Evolutionary conservation across 2,329 filamentous ascomycete species (phyloP), one percentile per base, ranked within the genome.

Genomic region (Epichloe brachyelytri): DNA sequence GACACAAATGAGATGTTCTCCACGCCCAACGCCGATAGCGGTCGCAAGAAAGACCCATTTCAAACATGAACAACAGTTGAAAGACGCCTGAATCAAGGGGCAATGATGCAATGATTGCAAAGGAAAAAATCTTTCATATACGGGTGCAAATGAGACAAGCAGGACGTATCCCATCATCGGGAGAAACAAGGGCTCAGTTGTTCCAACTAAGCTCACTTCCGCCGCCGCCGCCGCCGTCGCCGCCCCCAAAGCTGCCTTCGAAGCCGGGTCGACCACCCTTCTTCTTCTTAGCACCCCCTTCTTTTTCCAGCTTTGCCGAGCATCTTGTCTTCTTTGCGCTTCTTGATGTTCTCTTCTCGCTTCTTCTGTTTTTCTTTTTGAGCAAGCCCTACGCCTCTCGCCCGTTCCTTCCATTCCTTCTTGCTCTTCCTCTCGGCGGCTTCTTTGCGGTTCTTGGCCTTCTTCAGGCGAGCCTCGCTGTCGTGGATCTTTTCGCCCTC

Each of bases 361-460:
- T 94, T 95, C 68, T 82, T 81, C 63, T 91, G 88, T 64, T 83
- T 84, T 59, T 86, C 83, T 49, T 88, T 85, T 64, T 86, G 85
- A 46, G 85, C 75, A 68, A 86, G 85, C 57, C 80, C 77, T 46
- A 97, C 82, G 33, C 83, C 83, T 30, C 85, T 80, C 39, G 80
- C 71, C 46, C 87, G 77, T 52, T 88, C 85, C 45, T 72, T 77
- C 87, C 93, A 97, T 63, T 93, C 88, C 63, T 85, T 84, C 66
- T 88, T 88, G 64, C 87, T 94, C 80, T 93, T 95, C 69, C 83
- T 85, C 80, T 96, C 97, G 49, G 79, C 74, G 58, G 83, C 81
- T 62, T 96, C 88, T 72, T 95, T 94, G 58, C 91, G 83, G 77
- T 96, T 96, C 58, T 97, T 74, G 0, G 90, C 86, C 75, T 95